Conservation (phyloP, 306 rosid species). For the Glycyrrhiza uralensis region DNA sequence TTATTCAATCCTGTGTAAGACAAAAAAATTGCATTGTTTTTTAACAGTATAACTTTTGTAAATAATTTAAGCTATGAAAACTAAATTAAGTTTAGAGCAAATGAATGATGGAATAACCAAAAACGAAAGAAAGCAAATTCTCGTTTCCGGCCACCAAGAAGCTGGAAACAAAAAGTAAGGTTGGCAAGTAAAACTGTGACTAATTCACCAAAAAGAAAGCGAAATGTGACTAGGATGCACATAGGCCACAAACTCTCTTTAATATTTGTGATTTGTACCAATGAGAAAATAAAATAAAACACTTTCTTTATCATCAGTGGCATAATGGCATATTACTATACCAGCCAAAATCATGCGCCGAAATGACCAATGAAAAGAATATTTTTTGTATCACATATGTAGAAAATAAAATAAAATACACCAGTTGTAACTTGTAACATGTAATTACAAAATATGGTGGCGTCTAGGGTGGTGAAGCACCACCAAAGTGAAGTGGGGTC, state of each 20-base stretch:
- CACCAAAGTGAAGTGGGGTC: no score
- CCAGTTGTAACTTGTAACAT: no score
- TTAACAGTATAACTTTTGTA: no score
- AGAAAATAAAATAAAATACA: constrained; percentile 2
- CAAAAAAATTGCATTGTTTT: no score
- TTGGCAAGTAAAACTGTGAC: constrained; percentile 33
- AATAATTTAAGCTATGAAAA: no score
- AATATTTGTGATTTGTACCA: background rate
- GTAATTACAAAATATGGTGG: no score
- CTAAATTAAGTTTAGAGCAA: background rate
- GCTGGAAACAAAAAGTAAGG: background rate
- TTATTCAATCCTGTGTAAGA: no score
- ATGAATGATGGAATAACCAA: no score
- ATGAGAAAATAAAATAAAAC: background rate
- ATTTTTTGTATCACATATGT: background rate
- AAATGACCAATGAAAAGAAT: background rate
- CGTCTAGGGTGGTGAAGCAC: no score
- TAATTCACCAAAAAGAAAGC: background rate
- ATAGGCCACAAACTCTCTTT: background rate
- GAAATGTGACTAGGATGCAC: constrained; percentile 29
- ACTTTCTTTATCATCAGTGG: background rate
- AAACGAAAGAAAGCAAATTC: background rate
- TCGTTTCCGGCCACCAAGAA: background rate
- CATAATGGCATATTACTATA: constrained; percentile 2
- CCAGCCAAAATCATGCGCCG: background rate